These are phyloP conservation scores for Lepidium aucheri DNA, from an alignment of 345 rosid genomes.

Conservation along the genomic window DNA sequence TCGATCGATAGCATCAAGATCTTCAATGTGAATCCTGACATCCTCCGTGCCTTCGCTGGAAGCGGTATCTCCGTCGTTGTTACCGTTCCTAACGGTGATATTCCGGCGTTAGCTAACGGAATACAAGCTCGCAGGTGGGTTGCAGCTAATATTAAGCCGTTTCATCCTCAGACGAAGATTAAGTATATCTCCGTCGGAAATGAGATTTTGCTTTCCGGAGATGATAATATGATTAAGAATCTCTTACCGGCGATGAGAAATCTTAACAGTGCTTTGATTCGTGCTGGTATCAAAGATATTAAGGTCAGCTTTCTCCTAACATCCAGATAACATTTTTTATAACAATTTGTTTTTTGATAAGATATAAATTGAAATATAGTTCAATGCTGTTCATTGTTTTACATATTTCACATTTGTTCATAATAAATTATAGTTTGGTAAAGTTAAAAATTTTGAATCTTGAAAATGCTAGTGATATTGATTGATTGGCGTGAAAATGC, in stretches of 20 bases:
- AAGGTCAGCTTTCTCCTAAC: slow-evolving; percentile 35
- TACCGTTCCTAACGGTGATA: slow-evolving; percentile 49
- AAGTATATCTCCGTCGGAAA: slow-evolving; percentile 59
- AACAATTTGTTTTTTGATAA: background rate
- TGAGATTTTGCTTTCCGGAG: slow-evolving; percentile 47
- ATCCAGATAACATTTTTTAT: background rate
- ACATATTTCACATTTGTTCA: background rate
- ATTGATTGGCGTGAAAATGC: slow-evolving; percentile 3
- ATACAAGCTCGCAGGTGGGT: slow-evolving; percentile 54
- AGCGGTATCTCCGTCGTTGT: slow-evolving; percentile 47
- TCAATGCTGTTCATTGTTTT: background rate
- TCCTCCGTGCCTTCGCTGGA: slow-evolving; percentile 67
- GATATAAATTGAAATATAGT: background rate
- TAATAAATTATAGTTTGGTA: background rate
- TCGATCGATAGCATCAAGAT: slow-evolving; percentile 59
- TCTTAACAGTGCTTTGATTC: slow-evolving; percentile 45
- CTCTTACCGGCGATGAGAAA: slow-evolving; percentile 69
- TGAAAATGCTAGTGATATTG: background rate
- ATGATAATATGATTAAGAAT: slow-evolving; percentile 31
- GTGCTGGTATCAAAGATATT: slow-evolving; percentile 44
- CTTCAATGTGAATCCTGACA: slow-evolving; percentile 54
- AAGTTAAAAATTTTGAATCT: background rate
- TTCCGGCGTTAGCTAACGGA: slow-evolving; percentile 39
- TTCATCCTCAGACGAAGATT: slow-evolving; percentile 62
- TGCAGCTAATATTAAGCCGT: slow-evolving; percentile 41